Base-by-base conservation (phyloP, 2,329 filamentous ascomycete species). In the Pseudogymnoascus sp. region DNA sequence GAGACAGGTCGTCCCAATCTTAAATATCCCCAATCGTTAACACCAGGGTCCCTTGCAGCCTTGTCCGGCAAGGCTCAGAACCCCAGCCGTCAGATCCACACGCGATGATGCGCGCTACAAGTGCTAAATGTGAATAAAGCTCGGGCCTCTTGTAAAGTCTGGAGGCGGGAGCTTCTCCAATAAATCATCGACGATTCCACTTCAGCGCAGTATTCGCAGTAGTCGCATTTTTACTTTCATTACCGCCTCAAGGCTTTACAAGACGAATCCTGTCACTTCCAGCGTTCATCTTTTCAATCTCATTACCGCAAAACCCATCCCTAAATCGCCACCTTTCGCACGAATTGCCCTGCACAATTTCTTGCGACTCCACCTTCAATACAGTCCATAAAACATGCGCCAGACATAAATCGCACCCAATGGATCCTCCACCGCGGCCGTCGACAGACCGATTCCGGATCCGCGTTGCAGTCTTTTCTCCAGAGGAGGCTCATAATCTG, bases 361-460 rank as follows among this genome's bases (percentile, higher is more conserved):
- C 28, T 54, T 54, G 28, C 47, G 28, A 54, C 28, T 54, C 47
- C 28, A 35, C 47, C 47, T 54, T 54, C 28, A 54, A 28, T 12
- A 33, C 47, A 6, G 14, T 28, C 47, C n/a, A 33, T 54, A 54
- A 54, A 54, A 54, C 28, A 54, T 54, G 47, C 28, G 47, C 28
- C 47, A 54, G 47, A 20, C 47, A 54, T 54, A 54, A 54, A 54
- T 54, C 28, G 18, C 37, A 37, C 57, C 14, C 57, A 61, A 61
- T 61, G 59, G 59, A 61, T 22, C 43, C 59, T 28, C 59, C 59
- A 12, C 25, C 59, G 25, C 25, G 30, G 33, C 59, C 59, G 20
- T 30, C 41, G 14, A 60, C 14, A 7, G 58, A 50, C 20, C 59
- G 59, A 14, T 61, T 61, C 33, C 38, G 59, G 18, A 57, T 61